Base-by-base conservation (phyloP, 768 basidiomycete genomes). In the Amanita jacksonii region DNA sequence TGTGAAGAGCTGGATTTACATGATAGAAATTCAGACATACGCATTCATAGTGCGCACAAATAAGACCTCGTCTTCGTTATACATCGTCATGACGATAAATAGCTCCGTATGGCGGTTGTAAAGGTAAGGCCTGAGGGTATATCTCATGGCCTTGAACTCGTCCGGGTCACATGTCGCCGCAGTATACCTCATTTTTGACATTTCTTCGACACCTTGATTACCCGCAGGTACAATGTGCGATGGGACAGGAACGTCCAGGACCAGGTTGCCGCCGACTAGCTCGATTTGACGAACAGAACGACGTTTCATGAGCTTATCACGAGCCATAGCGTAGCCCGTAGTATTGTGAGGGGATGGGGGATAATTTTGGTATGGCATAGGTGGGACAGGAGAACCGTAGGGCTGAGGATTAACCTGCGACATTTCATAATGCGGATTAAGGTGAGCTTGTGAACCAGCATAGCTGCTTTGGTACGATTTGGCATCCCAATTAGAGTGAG, bases 31-130 rank as follows among this genome's bases (percentile, higher is more conserved):
- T 4, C 18, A 32, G 30, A 69, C 81, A 55, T 55, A 83, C 81
- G 85, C 77, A 52, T 89, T 88, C 84, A 91, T 88, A 8, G 87
- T 91, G 56, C 71, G 75, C 56, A 69, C 68, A 58, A 88, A 89
- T 20, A 87, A 67, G 7, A 80, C 67, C 56, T 88, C 85, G 56
- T 88, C 87, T 65, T 96, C 91, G 59, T 93, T 93, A 61, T 88
- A 88, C 89, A 94, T 93, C 34, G 91, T 94, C 79, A 94, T 87
- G 32, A 93, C 90, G 53, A 96, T 88, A 65, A 94, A 92, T 10
- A 96, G 72, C 62, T 94, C 92, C 7, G 91, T 94, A 42, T 81
- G 72, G 43, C 91, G 81, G 45, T 78, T 77, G 53, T 77, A 75
- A 1, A 91, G 71, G 60, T 81, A 91, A 4, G 79, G 89, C 18